Base-by-base conservation (phyloP, 306 rosid species). In the Dicorynia guianensis region DNA sequence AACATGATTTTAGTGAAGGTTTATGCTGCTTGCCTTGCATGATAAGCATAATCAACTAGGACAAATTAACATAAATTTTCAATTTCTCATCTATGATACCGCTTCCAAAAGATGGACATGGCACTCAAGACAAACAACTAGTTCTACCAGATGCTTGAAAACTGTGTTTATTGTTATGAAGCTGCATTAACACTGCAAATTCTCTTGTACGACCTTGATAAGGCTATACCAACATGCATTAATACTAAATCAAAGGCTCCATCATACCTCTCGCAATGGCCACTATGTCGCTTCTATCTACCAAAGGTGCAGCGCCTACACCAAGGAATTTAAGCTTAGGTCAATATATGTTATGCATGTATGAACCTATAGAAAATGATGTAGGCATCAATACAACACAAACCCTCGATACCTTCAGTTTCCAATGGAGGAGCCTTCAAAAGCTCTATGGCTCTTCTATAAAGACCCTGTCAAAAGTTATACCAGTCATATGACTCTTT, bases 181-280 rank as follows among this genome's bases (percentile, higher is more conserved):
- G 39, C 18, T 13, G 50, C 46, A 43, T 56, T 48, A 66, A 48
- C 54, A 58, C 44, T 50, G 39, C 35, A 61, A 69, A 47, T 35
- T 42, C 34, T 53, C 40, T 0, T 18, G 52, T 68, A 64, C 36
- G 46, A 38, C 39, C 39, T 61, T 47, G 18, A 62, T 33, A 61
- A 50, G 18, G 54, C 18, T 71, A 74, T 42, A 11, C 4, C 14
- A 40, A 18, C 36, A 53, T 38, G 33, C 5, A 63, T 25, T 39
- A 71, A 49, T n/a, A 66, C 35, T 69, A 64, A 63, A 57, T 79
- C 20, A 69, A 71, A 84, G 44, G 69, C 46, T 65, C 62, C 46
- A 14, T 33, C 80, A 67, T 87, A 95, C 99, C 99, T 80, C 93
- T 89, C 15, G 99, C 98, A 73, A 95, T 86, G 52, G 90, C 86